phyloP scores from a whole-genome alignment of 495 filamentous ascomycete species.

The Bombardia bombarda region DNA sequence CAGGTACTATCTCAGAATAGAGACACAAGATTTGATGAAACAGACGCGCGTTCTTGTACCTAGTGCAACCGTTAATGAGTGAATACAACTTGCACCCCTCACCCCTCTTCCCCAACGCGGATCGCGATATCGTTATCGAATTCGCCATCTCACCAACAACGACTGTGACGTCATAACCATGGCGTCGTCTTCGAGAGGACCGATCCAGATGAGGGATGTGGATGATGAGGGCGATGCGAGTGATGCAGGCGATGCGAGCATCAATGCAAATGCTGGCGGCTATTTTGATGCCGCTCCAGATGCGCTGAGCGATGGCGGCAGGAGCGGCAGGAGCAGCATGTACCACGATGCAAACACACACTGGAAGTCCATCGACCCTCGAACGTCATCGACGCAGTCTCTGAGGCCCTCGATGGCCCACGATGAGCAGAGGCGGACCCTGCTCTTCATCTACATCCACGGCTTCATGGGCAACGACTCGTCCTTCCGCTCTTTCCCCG shows the following conservation, averaged over 20 bases:
- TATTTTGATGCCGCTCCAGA: not conserved
- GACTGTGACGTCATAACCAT: not conserved
- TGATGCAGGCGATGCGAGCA: too few species aligned
- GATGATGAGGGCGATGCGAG: too few species aligned
- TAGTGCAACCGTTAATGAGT: too few species aligned
- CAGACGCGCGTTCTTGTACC: too few species aligned
- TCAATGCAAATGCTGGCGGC: too few species aligned
- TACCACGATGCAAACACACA: conserved; percentile 6
- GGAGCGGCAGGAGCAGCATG: not conserved
- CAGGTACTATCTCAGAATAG: too few species aligned
- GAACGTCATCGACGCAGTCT: conserved; percentile 57
- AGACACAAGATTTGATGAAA: too few species aligned
- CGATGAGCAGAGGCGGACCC: conserved; percentile 41
- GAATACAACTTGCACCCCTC: too few species aligned
- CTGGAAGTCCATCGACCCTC: conserved; percentile 38
- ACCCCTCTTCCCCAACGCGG: too few species aligned
- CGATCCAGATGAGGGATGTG: too few species aligned
- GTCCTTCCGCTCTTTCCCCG: conserved; percentile 81
- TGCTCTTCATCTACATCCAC: conserved; percentile 82
- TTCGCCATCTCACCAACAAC: not conserved
- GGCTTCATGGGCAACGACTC: conserved; percentile 90
- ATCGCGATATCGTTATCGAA: too few species aligned
- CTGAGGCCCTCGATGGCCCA: conserved; percentile 42
- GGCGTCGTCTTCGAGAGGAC: too few species aligned
- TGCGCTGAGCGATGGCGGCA: not conserved